Evolutionary conservation across 441 rosid genomes (phyloP), one percentile per base, ranked within the genome.

Genomic region (Theobroma grandiflorum): DNA sequence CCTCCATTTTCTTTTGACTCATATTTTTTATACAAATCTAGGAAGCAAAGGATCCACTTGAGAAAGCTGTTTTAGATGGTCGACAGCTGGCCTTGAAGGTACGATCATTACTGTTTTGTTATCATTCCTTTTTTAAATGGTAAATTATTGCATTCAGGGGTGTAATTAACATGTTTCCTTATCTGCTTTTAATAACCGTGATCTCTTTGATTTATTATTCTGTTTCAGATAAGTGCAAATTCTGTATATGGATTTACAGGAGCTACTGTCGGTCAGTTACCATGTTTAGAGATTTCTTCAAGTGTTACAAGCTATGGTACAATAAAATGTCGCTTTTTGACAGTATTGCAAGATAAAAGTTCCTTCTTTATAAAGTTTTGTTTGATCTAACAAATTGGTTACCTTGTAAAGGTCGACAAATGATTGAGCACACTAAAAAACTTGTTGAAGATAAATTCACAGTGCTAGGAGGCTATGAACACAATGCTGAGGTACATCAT

Each of bases 301-400:
- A 97, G 99, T 78, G 98, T 97, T 78, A 97, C 99, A 64, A 97
- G 99, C 91, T 97, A 95, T 88, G 98, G 99, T 97, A 93, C 79
- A 49, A 38, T 66, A 31, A 49, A 67, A 43, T 18, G 62, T 22
- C 71, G 67, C 26, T 47, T 76, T 7, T 52, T 57, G 47, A 74
- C 57, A 55, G 37, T 55, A 50, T 62, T 59, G 40, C 47, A n/a
- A 11, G 37, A 47, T 78, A 49, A 74, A 74, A 12, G 22, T 62
- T 79, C 38, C 59, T 79, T 59, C 72, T 14, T 16, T 58, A 74
- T 22, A 12, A 53, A 77, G 69, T 67, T 78, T 50, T 40, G 67
- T 82, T 80, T 81, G 62, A 55, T 87, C 84, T 85, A 80, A 89
- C 75, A 78, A 50, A 68, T 66, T 72, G 71, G 70, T 82, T 83